These are phyloP conservation scores for Obba rivulosa DNA, from an alignment of 768 basidiomycete species.

Conservation along the genomic window DNA sequence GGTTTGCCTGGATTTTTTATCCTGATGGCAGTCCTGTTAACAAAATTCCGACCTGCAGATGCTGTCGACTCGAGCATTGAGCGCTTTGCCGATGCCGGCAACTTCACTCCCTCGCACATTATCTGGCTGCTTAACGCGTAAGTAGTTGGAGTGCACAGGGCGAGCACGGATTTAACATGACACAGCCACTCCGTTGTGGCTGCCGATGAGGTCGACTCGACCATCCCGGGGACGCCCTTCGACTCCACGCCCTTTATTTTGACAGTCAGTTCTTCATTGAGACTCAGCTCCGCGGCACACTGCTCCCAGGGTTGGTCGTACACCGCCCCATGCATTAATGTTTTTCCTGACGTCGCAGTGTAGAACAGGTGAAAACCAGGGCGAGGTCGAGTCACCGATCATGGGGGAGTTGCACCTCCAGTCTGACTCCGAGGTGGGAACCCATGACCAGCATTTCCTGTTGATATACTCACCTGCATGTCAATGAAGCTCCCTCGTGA, in stretches of 20 bases:
- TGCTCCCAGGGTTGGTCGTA: background rate
- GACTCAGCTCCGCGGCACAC: slow-evolving; percentile 8
- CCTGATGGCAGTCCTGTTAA: background rate
- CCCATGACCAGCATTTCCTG: too few species aligned
- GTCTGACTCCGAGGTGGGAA: slow-evolving; percentile 3
- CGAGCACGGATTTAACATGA: background rate
- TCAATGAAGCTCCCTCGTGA: background rate
- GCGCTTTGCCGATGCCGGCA: slow-evolving; percentile 14
- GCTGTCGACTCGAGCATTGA: slow-evolving; percentile 18
- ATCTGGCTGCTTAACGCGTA: slow-evolving; percentile 16
- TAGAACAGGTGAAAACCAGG: slow-evolving; percentile 9
- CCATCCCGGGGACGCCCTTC: slow-evolving; percentile 15
- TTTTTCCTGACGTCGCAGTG: slow-evolving; percentile 11
- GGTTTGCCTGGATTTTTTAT: background rate
- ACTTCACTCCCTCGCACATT: slow-evolving; percentile 10
- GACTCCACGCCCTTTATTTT: slow-evolving; percentile 22
- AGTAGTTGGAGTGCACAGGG: background rate
- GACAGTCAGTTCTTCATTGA: slow-evolving; percentile 25
- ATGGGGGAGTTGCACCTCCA: slow-evolving; percentile 9
- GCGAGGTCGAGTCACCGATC: slow-evolving; percentile 9
- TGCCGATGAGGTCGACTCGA: slow-evolving; percentile 13
- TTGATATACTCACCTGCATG: too few species aligned
- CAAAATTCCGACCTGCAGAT: slow-evolving; percentile 1
- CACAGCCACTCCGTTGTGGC: slow-evolving; percentile 11
- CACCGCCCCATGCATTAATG: slow-evolving; percentile 4